phyloP scores from a whole-genome alignment of 2,329 filamentous ascomycete genomes.

The Blastomyces parvus region DNA sequence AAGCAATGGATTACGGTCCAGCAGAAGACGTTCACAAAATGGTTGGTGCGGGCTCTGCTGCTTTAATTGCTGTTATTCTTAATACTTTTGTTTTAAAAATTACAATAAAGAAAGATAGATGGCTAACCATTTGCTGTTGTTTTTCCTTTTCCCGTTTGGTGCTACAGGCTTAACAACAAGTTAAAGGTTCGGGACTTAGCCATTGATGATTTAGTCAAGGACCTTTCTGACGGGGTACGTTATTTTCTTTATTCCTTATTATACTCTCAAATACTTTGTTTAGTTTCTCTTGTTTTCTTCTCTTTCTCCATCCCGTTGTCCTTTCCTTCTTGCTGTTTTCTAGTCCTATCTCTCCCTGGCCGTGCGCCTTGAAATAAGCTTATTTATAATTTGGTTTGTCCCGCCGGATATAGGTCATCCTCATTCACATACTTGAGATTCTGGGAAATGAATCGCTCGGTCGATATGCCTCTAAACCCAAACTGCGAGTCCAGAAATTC shows the following conservation, averaged over 20 bases:
- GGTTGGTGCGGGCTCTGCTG: slow-evolving; percentile 41
- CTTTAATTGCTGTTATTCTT: background rate
- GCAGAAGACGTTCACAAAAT: slow-evolving; percentile 99
- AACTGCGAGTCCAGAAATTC: slow-evolving; percentile 90
- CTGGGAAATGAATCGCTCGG: slow-evolving; percentile 90
- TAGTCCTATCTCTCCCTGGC: background rate
- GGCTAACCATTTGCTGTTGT: slow-evolving; percentile 1
- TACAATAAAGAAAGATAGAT: too few species aligned
- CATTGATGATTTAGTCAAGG: slow-evolving; percentile 77
- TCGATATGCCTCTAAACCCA: slow-evolving; percentile 91
- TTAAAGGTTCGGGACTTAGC: slow-evolving; percentile 66
- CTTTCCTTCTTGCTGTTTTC: background rate
- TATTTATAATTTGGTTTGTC: background rate
- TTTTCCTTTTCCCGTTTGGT: background rate
- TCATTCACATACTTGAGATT: slow-evolving; percentile 95
- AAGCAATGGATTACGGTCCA: slow-evolving; percentile 68
- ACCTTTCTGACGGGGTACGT: slow-evolving; percentile 88
- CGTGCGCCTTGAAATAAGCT: background rate
- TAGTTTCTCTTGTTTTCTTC: background rate
- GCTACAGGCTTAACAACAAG: slow-evolving; percentile 83
- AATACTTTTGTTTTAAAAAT: too few species aligned
- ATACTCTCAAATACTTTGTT: background rate
- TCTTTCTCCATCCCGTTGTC: background rate
- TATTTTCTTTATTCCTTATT: background rate
- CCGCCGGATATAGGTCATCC: slow-evolving; percentile 56